Evolutionary conservation across 768 basidiomycete genomes (phyloP).

Genomic region (Russula abietina): DNA sequence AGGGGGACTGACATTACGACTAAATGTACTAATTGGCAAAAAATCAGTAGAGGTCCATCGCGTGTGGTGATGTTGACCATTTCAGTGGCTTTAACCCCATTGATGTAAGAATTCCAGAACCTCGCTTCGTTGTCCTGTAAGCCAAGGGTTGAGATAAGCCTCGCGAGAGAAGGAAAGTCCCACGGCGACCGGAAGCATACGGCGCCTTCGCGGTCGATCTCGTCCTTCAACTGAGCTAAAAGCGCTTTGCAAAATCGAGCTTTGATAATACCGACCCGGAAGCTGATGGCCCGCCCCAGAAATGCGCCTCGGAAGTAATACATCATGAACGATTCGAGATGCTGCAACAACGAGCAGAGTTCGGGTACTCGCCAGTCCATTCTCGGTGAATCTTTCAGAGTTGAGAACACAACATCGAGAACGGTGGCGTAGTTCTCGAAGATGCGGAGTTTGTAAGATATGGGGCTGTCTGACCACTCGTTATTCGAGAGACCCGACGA

Average conservation of each 20-base stretch:
- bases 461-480: background rate
- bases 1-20: background rate
- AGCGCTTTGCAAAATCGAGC: slow-evolving; percentile 1
- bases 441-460: slow-evolving; percentile 1
- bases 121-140: background rate
- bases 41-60: slow-evolving; percentile 13
- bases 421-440: slow-evolving; percentile 3
- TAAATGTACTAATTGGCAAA: slow-evolving; percentile 6
- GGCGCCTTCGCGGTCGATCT: background rate
- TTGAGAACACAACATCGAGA: background rate
- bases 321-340: slow-evolving; percentile 5
- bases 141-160: background rate
- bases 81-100: slow-evolving; percentile 1
- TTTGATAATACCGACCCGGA: slow-evolving; percentile 3
- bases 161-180: slow-evolving; percentile 11
- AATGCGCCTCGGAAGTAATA: slow-evolving; percentile 5
- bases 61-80: background rate
- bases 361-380: slow-evolving; percentile 16
- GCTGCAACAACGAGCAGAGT: slow-evolving; percentile 6
- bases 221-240: background rate
- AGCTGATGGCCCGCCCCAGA: background rate
- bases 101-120: background rate
- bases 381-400: background rate
- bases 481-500: slow-evolving; percentile 8
- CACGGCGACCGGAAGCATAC: slow-evolving; percentile 4